Percentiles rank a stretch among this genome's conserved stretches.
phyloP scores from a whole-genome alignment of 2,329 filamentous ascomycete species.

The Tolypocladium paradoxum region DNA sequence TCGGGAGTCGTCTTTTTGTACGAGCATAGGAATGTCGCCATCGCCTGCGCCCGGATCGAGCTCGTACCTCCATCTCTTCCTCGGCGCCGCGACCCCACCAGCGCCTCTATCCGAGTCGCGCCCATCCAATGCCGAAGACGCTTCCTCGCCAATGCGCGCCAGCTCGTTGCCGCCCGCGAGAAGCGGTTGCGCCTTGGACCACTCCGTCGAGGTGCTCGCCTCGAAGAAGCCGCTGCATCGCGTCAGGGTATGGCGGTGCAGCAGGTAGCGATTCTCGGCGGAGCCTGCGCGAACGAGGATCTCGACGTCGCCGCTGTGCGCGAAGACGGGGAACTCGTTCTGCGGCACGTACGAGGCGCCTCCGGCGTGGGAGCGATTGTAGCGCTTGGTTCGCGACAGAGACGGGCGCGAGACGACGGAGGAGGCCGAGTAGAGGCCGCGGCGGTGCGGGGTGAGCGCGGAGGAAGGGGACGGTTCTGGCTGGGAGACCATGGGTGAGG shows the following conservation, averaged over 20 bases:
- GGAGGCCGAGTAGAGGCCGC: constrained; percentile 12
- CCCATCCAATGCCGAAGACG: constrained; percentile 10
- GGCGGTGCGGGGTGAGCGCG: constrained; percentile 5
- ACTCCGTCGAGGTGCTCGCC: constrained; percentile 69
- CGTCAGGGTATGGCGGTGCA: constrained; percentile 78
- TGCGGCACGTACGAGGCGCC: constrained; percentile 57
- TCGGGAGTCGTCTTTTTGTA: constrained; percentile 56
- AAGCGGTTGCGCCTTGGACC: constrained; percentile 33
- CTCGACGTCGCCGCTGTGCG: constrained; percentile 85
- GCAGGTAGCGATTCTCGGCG: constrained; percentile 66
- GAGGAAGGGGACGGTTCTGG: constrained; percentile 30
- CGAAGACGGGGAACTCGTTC: constrained; percentile 90
- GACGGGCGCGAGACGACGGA: constrained; percentile 55
- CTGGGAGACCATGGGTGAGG: constrained; percentile 50
- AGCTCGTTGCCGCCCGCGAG: constrained; percentile 32
- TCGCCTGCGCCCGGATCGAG: constrained; percentile 64
- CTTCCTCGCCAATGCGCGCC: constrained; percentile 40
- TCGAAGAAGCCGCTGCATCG: constrained; percentile 94
- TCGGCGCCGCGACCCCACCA: constrained; percentile 5
- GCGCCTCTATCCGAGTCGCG: constrained; percentile 5
- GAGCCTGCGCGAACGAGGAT: constrained; percentile 59
- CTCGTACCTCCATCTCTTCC: constrained; percentile 73
- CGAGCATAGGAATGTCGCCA: constrained; percentile 75
- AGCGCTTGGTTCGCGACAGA: constrained; percentile 52
- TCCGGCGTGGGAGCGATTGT: constrained; percentile 72